Evolutionary conservation across 176 grass and related monocot species (phyloP), one percentile per base, ranked within the genome.

Genomic region (Bolboschoenus planiculmis): DNA sequence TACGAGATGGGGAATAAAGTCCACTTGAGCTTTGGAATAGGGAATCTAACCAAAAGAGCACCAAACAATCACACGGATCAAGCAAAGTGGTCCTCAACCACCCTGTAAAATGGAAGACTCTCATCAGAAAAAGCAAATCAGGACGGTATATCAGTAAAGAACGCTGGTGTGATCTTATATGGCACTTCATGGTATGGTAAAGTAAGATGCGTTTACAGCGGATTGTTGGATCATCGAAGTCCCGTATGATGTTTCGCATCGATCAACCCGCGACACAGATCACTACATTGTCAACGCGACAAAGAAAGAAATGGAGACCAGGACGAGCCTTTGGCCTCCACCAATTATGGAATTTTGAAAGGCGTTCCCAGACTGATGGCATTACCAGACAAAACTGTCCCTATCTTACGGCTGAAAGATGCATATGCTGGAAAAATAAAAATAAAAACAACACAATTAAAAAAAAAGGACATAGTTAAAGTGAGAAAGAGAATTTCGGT

Each of bases 41-140:
- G 60, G 34, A 18, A 78, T 55, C 74, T 9, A 51, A 44, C 11
- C 46, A 78, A 79, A 79, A 57, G 42, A 26, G 43, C 39, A 46
- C 27, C 37, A 77, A 51, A 50, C 39, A 51, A 26, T 47, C 20
- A 77, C 43, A 29, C 72, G 39, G 72, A 51, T 77, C 72, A 44
- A 29, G 2, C 63, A 67, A 67, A 67, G 63, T 67, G 33, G 71
- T 43, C 71, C 44, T 6, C 44, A 9, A 76, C 21, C 76, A 79
- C 76, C 76, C 76, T 79, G 76, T 43, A 34, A 79, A 54, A 54
- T 55, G 14, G 30, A 50, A 51, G 74, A 55, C 74, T 78, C 36
- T 37, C 14, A 79, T 24, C 33, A 37, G 63, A 65, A 65, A 65
- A 65, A 14, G n/a, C 62, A 65, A 65, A 1, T 18, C 61, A 20